Conservation (phyloP, 768 basidiomycete genomes). For the Auricularia sp. region DNA sequence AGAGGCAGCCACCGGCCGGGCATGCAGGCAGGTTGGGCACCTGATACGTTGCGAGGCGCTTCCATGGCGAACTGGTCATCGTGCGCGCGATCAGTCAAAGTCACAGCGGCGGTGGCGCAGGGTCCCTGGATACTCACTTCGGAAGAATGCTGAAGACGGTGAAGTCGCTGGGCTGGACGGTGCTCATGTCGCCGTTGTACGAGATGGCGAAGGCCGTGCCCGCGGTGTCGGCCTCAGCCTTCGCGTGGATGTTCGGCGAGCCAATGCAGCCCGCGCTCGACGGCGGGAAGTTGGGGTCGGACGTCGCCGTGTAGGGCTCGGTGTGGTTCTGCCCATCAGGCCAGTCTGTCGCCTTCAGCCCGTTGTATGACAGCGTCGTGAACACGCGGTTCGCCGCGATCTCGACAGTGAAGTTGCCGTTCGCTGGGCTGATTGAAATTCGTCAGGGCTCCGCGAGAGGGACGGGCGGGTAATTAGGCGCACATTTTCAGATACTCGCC, state of each 20-base stretch:
- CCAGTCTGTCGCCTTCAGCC: neutral
- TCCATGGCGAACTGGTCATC: constrained; percentile 7
- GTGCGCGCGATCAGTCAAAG: neutral
- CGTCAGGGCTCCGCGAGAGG: neutral
- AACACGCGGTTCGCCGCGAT: constrained; percentile 4
- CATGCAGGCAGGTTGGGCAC: constrained; percentile 6
- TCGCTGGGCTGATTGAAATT: neutral
- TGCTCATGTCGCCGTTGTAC: constrained; percentile 2
- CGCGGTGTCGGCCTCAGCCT: neutral
- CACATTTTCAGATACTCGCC: constrained; percentile 7
- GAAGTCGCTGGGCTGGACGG: neutral
- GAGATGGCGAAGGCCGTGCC: constrained; percentile 7
- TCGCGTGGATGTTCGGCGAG: neutral
- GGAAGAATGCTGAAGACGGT: constrained; percentile 3
- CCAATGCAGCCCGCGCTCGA: neutral
- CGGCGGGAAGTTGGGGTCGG: neutral
- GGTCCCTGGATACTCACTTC: neutral
- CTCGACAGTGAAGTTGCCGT: constrained; percentile 5
- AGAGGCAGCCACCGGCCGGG: constrained; percentile 8
- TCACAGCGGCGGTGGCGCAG: neutral
- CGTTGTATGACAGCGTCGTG: constrained; percentile 2
- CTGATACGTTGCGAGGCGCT: constrained; percentile 7
- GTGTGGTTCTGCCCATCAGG: constrained; percentile 2
- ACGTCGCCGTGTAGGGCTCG: neutral
- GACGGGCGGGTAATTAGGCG: neutral